Percentiles rank a stretch among this genome's conserved stretches.
These are phyloP conservation scores for Rhodotorula toruloides DNA, from an alignment of 768 basidiomycete genomes.

Conservation along the genomic window DNA sequence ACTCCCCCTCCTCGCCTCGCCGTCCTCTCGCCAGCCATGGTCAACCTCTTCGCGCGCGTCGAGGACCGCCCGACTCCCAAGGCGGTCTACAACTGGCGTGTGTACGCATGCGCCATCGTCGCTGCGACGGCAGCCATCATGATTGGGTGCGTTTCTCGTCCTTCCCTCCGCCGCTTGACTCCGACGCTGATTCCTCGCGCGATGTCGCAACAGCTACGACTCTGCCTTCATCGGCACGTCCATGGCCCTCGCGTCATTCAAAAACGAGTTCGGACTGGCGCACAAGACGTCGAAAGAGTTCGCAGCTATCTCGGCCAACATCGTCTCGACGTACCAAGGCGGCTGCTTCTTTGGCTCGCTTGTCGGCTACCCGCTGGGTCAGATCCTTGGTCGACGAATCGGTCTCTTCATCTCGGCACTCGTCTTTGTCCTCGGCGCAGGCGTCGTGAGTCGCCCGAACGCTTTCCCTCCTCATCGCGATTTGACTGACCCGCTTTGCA, in stretches of 20 bases:
- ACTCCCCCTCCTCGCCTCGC: background rate
- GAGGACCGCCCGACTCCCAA: conserved; percentile 31
- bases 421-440: conserved; percentile 61
- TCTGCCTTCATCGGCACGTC: conserved; percentile 54
- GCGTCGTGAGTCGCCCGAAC: conserved; percentile 49
- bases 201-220: conserved; percentile 45
- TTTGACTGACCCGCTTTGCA: conserved; percentile 49
- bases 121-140: conserved; percentile 37
- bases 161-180: background rate
- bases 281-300: conserved; percentile 44
- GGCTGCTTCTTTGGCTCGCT: conserved; percentile 56
- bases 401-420: conserved; percentile 52
- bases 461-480: conserved; percentile 45
- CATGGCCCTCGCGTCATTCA: conserved; percentile 51
- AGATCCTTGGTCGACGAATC: conserved; percentile 54
- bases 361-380: conserved; percentile 57
- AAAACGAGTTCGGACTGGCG: conserved; percentile 51
- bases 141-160: conserved; percentile 27
- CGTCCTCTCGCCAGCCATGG: conserved; percentile 14
- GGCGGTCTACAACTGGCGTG: conserved; percentile 27
- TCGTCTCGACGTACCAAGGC: conserved; percentile 54
- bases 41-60: conserved; percentile 16
- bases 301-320: conserved; percentile 52
- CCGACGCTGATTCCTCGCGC: background rate
- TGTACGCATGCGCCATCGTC: conserved; percentile 29